Evolutionary conservation across 139 green algal species (phyloP).

Genomic region (Choricystis sp.): DNA sequence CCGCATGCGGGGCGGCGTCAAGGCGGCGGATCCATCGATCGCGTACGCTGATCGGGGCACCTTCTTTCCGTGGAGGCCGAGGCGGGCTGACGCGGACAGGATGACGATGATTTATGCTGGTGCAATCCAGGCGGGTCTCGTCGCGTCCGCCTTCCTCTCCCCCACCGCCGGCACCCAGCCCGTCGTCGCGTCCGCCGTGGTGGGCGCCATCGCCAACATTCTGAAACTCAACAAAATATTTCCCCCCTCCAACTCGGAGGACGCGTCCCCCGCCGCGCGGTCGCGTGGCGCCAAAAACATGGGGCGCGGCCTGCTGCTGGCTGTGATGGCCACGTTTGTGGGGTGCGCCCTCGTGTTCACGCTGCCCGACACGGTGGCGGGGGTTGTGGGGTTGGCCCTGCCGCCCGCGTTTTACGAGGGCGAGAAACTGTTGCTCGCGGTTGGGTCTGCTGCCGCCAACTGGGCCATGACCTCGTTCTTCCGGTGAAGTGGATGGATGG

Average conservation of each 20-base stretch:
- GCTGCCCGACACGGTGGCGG: constrained; percentile 19
- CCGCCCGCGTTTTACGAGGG: constrained; percentile 40
- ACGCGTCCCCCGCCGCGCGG: constrained; percentile 18
- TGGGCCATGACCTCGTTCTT: constrained; percentile 8
- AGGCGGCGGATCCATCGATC: not conserved
- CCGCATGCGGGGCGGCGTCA: constrained; percentile 3
- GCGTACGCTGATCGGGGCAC: constrained; percentile 30
- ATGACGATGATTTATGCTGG: constrained; percentile 18
- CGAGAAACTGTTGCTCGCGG: constrained; percentile 8
- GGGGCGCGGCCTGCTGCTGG: constrained; percentile 22
- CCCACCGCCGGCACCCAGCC: constrained; percentile 28
- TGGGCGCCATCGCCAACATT: constrained; percentile 18
- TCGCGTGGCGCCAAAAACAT: constrained; percentile 32
- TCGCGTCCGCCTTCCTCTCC: constrained; percentile 20
- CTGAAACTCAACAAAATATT: constrained; percentile 34
- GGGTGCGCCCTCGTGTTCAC: constrained; percentile 30
- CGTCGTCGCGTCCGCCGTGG: constrained; percentile 25
- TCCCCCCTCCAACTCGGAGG: constrained; percentile 10
- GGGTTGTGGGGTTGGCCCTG: constrained; percentile 15
- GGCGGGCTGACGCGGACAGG: constrained; percentile 17
- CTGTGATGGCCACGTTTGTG: constrained; percentile 31
- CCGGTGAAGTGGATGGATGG: no score
- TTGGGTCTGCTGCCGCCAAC: not conserved
- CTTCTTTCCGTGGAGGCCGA: constrained; percentile 41
- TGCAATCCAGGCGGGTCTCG: constrained; percentile 16